Evolutionary conservation across 2,329 filamentous ascomycete species (phyloP).

Genomic region (Claviceps quebecensis): DNA sequence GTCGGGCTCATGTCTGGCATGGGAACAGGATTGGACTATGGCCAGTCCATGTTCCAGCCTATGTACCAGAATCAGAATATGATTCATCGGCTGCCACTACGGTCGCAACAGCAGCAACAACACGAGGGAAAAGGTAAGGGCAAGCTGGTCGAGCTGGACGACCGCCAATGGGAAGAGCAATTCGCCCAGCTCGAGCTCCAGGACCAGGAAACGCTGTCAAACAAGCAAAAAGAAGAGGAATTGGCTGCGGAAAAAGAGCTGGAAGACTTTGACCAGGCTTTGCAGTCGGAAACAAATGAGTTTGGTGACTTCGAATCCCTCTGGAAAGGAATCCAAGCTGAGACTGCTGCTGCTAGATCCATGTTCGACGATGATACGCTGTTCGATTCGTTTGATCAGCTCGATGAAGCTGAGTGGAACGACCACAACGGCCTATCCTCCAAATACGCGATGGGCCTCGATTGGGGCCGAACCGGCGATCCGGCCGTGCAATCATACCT

Average conservation of each 20-base stretch:
- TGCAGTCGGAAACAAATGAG: conserved; percentile 58
- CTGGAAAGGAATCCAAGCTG: conserved; percentile 70
- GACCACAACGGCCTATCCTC: conserved; percentile 29
- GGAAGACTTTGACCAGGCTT: conserved; percentile 62
- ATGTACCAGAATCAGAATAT: conserved; percentile 33
- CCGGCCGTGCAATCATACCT: conserved; percentile 78
- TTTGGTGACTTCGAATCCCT: conserved; percentile 84
- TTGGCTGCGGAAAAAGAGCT: conserved; percentile 73
- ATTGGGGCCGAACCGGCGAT: conserved; percentile 54
- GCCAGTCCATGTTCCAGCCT: conserved; percentile 38
- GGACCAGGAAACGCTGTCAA: conserved; percentile 32
- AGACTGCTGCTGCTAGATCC: conserved; percentile 54
- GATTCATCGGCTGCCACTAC: conserved; percentile 22
- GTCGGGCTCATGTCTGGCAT: conserved; percentile 32
- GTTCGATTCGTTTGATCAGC: conserved; percentile 37
- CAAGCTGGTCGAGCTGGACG: conserved; percentile 87
- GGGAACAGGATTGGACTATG: conserved; percentile 40
- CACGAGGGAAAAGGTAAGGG: conserved; percentile 63
- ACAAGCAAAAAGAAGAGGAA: conserved; percentile 43
- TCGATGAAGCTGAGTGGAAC: conserved; percentile 64
- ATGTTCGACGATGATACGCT: conserved; percentile 52
- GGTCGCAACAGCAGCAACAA: conserved; percentile 25
- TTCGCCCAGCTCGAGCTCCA: conserved; percentile 76
- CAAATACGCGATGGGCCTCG: conserved; percentile 47
- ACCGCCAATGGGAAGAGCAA: conserved; percentile 90